Conservation (phyloP, 805 yeast genomes). For the Myxozyma kluyveri region DNA sequence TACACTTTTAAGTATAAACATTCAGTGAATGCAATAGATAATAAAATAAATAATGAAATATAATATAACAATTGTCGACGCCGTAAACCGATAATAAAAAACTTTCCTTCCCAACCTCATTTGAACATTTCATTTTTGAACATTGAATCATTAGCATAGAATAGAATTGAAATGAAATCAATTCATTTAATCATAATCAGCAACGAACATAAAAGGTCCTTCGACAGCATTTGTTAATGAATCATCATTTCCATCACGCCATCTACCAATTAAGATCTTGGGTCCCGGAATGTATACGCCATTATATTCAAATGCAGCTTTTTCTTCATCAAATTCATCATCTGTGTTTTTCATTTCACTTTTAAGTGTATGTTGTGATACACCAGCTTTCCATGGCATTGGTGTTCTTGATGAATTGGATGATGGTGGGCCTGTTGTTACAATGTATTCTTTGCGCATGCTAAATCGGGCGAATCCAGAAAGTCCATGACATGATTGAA, state of each 20-base stretch:
- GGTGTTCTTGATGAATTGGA: background rate
- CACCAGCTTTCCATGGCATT: too few species aligned
- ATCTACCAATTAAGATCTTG: slow-evolving; percentile 25
- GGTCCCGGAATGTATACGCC: slow-evolving; percentile 29
- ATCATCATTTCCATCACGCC: slow-evolving; percentile 25
- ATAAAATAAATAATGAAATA: too few species aligned
- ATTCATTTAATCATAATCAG: slow-evolving; percentile 12
- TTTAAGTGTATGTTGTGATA: too few species aligned
- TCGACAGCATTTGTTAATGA: slow-evolving; percentile 20
- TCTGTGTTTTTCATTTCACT: background rate
- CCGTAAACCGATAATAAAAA: too few species aligned
- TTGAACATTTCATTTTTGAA: too few species aligned
- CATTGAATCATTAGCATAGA: too few species aligned
- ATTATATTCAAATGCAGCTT: slow-evolving; percentile 26
- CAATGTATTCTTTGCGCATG: slow-evolving; percentile 26
- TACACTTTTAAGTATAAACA: too few species aligned
- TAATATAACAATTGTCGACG: too few species aligned
- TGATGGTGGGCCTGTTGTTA: background rate
- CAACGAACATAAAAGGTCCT: slow-evolving; percentile 28
- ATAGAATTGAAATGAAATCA: too few species aligned
- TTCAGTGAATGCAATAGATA: too few species aligned
- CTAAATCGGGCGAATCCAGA: slow-evolving; percentile 28
- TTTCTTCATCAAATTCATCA: slow-evolving; percentile 23
- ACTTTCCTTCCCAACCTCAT: too few species aligned
- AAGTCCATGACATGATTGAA: slow-evolving; percentile 22